These are phyloP conservation scores for Sporodiniella umbellata DNA, from an alignment of 371 early-diverging fungal species.

Conservation along the genomic window DNA sequence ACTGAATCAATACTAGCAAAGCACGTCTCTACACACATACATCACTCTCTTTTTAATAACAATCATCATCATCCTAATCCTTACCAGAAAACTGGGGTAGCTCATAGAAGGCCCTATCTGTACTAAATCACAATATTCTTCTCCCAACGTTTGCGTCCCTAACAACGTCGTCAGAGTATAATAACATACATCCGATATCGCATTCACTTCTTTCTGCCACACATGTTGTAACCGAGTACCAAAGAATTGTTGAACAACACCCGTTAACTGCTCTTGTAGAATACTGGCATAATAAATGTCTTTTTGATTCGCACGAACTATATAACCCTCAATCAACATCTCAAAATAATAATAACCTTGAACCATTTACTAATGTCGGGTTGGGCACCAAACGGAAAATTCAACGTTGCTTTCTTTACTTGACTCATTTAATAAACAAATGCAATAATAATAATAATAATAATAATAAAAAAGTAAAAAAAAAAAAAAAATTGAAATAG, in stretches of 20 bases:
- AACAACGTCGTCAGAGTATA: conserved; percentile 69
- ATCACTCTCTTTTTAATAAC: background rate
- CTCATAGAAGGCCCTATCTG: conserved; percentile 54
- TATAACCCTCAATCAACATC: background rate
- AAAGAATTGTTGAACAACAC: conserved; percentile 61
- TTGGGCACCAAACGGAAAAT: conserved; percentile 74
- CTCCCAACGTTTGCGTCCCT: conserved; percentile 87
- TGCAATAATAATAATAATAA: no score
- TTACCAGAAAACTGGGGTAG: conserved; percentile 53
- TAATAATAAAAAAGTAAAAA: background rate
- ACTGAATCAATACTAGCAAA: conserved; percentile 50
- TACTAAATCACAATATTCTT: conserved; percentile 90
- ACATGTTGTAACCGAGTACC: conserved; percentile 58
- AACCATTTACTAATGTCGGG: conserved; percentile 69
- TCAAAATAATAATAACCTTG: background rate
- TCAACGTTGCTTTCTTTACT: conserved; percentile 2
- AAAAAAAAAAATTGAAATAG: background rate
- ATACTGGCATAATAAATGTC: conserved; percentile 75
- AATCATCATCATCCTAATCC: no score
- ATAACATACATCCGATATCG: conserved; percentile 66
- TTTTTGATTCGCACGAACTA: conserved; percentile 86
- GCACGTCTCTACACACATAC: conserved; percentile 45
- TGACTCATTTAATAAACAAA: no score
- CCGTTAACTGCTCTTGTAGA: conserved; percentile 60
- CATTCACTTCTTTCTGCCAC: conserved; percentile 64